phyloP scores from a whole-genome alignment of 2,329 filamentous ascomycete genomes.

The Dendrostoma leiphaemia region DNA sequence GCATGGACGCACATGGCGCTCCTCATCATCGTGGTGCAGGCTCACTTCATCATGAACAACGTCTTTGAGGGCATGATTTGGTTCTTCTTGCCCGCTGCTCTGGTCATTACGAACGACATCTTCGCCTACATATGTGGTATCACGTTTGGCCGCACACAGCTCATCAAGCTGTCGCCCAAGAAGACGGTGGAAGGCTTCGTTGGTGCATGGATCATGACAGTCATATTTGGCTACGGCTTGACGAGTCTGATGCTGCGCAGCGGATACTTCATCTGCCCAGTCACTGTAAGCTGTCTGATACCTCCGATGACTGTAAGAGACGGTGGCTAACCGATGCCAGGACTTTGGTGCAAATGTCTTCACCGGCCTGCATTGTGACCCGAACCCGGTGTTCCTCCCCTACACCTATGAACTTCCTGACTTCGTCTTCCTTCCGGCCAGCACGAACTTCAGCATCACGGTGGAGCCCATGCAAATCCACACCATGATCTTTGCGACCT shows the following conservation, averaged over 20 bases:
- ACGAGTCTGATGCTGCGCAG: slow-evolving; percentile 84
- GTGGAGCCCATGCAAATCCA: slow-evolving; percentile 92
- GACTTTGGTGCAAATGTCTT: slow-evolving; percentile 92
- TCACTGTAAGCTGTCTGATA: slow-evolving; percentile 59
- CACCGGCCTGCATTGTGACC: slow-evolving; percentile 83
- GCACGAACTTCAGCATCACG: slow-evolving; percentile 61
- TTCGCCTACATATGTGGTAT: slow-evolving; percentile 98
- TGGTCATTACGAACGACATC: slow-evolving; percentile 98
- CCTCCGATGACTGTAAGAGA: background rate
- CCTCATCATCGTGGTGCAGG: slow-evolving; percentile 95
- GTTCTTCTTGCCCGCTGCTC: slow-evolving; percentile 93
- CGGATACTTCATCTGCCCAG: slow-evolving; percentile 98
- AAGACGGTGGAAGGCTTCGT: slow-evolving; percentile 99
- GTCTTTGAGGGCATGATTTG: slow-evolving; percentile 99
- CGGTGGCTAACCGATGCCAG: slow-evolving; percentile 28
- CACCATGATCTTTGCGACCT: slow-evolving; percentile 84
- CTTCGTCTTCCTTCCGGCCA: slow-evolving; percentile 67
- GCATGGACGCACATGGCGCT: slow-evolving; percentile 99
- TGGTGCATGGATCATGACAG: slow-evolving; percentile 92
- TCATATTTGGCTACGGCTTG: slow-evolving; percentile 78
- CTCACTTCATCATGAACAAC: slow-evolving; percentile 99
- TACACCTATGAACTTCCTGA: slow-evolving; percentile 71
- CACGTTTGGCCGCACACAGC: slow-evolving; percentile 90
- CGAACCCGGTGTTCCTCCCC: slow-evolving; percentile 87
- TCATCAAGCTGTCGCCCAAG: slow-evolving; percentile 97